Evolutionary conservation across 768 basidiomycete species (phyloP), one percentile per base, ranked within the genome.

Genomic region (Rhodocollybia butyracea): DNA sequence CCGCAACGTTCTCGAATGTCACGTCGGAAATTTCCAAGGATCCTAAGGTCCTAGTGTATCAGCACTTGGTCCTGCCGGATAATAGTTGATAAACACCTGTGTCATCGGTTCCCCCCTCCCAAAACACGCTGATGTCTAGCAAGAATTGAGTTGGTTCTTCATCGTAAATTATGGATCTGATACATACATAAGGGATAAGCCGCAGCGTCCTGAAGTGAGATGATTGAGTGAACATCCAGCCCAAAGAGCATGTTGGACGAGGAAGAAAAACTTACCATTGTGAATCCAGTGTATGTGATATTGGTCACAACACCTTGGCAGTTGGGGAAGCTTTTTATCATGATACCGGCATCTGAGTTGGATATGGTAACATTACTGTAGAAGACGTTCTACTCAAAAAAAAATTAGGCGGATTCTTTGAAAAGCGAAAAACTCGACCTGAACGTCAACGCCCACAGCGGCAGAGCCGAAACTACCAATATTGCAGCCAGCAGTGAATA

Each of bases 251-350:
- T 51, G 10, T 22, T 22, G 5, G 27, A 26, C 21, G 17, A 11
- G 15, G 31, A 2, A 13, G 31, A 5, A 30, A n/a, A 13, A 53
- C 51, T 17, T 32, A 58, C 59, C 5, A 65, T 15, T 1, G 55
- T 60, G 17, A 65, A 65, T 2, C 39, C 55, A 5, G 22, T 60
- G 38, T 60, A 65, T 5, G 60, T 59, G 21, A 65, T 52, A 29
- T 65, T 65, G 54, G 60, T 61, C 26, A 65, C 61, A 11, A 54
- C 60, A 1, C 64, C 64, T 12, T 48, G 34, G 34, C 62, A 63
- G 34, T 65, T 61, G 4, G 64, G 64, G 40, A 62, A 64, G 22
- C 51, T 36, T 53, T 66, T 66, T 46, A 66, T 60, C 57, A 61
- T 60, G 22, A 66, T 48, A 3, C 64, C 64, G 1, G 63, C 59